These are phyloP conservation scores for Phialophora tarda DNA, from an alignment of 2,329 filamentous ascomycete species.

Conservation along the genomic window DNA sequence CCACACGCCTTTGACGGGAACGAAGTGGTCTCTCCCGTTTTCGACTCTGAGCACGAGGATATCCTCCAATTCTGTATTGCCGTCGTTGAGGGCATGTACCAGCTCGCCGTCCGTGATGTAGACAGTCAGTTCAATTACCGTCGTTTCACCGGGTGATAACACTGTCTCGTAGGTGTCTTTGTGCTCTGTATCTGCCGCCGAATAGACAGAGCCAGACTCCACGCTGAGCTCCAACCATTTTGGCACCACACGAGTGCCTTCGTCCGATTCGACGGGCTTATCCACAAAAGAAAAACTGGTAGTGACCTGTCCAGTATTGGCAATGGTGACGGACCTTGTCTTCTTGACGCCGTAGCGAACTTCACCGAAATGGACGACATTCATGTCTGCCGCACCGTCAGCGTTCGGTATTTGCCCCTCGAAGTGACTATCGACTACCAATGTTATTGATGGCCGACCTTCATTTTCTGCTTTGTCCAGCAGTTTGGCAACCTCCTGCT, in stretches of 20 bases:
- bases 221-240: constrained; percentile 76
- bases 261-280: constrained; percentile 38
- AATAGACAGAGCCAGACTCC: constrained; percentile 47
- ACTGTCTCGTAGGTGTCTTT: constrained; percentile 58
- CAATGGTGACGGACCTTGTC: constrained; percentile 75
- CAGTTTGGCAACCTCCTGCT: constrained; percentile 84
- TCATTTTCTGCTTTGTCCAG: constrained; percentile 93
- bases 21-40: constrained; percentile 87
- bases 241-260: constrained; percentile 49
- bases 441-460: constrained; percentile 77
- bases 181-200: constrained; percentile 38
- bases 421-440: constrained; percentile 72
- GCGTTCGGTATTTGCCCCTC: constrained; percentile 49
- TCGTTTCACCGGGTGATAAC: constrained; percentile 83
- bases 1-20: constrained; percentile 80
- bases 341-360: constrained; percentile 72
- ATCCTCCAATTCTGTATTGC: constrained; percentile 72
- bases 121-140: constrained; percentile 70
- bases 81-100: constrained; percentile 74
- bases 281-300: constrained; percentile 83
- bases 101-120: constrained; percentile 68
- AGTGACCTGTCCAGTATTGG: constrained; percentile 84
- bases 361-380: constrained; percentile 76
- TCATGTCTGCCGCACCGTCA: constrained; percentile 50
- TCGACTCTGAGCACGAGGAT: constrained; percentile 84